A percentile compares a stretch with the other conserved stretches of the same genome.
These are phyloP conservation scores for Taphrina populina DNA, from an alignment of 1,139 yeast species.

Conservation along the genomic window DNA sequence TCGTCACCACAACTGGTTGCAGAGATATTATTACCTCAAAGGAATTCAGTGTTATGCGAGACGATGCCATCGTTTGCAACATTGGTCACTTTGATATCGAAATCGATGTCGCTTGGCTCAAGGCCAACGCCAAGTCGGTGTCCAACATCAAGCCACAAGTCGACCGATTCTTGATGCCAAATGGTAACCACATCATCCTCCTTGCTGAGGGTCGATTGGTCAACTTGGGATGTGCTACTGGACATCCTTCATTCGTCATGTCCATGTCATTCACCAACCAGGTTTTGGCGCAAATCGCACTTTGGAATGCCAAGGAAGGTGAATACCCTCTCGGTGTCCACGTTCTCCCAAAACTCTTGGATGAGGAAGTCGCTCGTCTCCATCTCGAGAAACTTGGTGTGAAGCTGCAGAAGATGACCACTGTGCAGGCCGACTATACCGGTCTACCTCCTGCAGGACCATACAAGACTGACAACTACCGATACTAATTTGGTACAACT, in stretches of 20 bases:
- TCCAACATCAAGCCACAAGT: slow-evolving; percentile 99
- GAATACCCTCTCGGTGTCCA: slow-evolving; percentile 92
- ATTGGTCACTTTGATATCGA: slow-evolving; percentile 99
- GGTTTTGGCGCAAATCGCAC: slow-evolving; percentile 98
- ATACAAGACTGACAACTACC: slow-evolving; percentile 97
- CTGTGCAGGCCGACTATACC: slow-evolving; percentile 90
- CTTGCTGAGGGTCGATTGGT: slow-evolving; percentile 99
- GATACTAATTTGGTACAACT: slow-evolving; percentile 79
- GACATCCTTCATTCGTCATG: slow-evolving; percentile 99
- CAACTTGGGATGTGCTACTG: slow-evolving; percentile 99
- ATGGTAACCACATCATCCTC: slow-evolving; percentile 92
- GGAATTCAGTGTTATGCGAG: slow-evolving; percentile 92
- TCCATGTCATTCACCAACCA: slow-evolving; percentile 99
- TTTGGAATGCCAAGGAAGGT: slow-evolving; percentile 83
- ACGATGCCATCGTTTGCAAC: slow-evolving; percentile 99
- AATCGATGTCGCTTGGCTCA: slow-evolving; percentile 98
- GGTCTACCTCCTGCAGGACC: slow-evolving; percentile 95
- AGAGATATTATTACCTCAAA: slow-evolving; percentile 92
- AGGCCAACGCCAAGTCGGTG: slow-evolving; percentile 83
- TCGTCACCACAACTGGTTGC: slow-evolving; percentile 99
- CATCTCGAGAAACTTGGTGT: slow-evolving; percentile 96
- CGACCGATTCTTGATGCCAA: slow-evolving; percentile 89
- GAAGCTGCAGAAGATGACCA: slow-evolving; percentile 72
- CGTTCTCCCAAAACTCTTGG: slow-evolving; percentile 96
- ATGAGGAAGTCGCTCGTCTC: slow-evolving; percentile 97